phyloP scores from a whole-genome alignment of 495 filamentous ascomycete genomes.

The Penicillium crystallinum region DNA sequence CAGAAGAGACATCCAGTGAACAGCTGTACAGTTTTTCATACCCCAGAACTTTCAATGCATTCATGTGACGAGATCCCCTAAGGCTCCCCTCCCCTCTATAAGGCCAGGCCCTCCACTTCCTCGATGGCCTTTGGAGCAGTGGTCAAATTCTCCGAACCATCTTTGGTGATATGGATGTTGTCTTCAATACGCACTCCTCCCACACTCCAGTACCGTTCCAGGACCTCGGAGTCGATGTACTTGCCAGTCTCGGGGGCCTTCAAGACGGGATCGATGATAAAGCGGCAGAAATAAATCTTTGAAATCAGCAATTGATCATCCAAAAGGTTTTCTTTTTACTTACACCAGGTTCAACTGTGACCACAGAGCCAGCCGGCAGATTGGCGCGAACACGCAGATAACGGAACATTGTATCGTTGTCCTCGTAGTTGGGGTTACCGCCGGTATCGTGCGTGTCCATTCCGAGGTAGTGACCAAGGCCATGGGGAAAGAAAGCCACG shows the following conservation, averaged over 20 bases:
- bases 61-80: neutral
- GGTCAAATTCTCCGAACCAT: constrained; percentile 76
- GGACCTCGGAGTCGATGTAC: constrained; percentile 66
- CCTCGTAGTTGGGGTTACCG: constrained; percentile 78
- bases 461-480: constrained; percentile 85
- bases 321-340: constrained; percentile 15
- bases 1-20: constrained; percentile 25
- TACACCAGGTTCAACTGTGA: constrained; percentile 88
- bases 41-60: neutral
- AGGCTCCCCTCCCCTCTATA: too few species aligned
- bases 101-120: constrained; percentile 56
- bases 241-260: constrained; percentile 61
- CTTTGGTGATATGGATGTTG: constrained; percentile 71
- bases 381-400: constrained; percentile 78
- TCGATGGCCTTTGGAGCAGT: constrained; percentile 65
- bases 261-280: constrained; percentile 82
- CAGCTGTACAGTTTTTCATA: neutral
- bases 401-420: constrained; percentile 76
- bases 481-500: constrained; percentile 88
- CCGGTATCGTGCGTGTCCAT: constrained; percentile 95
- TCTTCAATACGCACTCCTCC: constrained; percentile 79
- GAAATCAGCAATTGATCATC: neutral
- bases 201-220: constrained; percentile 83
- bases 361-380: constrained; percentile 69
- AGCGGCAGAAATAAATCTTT: constrained; percentile 87